Evolutionary conservation across 305 asterid genomes (phyloP).

Genomic region (Stenogyne calaminthoides): DNA sequence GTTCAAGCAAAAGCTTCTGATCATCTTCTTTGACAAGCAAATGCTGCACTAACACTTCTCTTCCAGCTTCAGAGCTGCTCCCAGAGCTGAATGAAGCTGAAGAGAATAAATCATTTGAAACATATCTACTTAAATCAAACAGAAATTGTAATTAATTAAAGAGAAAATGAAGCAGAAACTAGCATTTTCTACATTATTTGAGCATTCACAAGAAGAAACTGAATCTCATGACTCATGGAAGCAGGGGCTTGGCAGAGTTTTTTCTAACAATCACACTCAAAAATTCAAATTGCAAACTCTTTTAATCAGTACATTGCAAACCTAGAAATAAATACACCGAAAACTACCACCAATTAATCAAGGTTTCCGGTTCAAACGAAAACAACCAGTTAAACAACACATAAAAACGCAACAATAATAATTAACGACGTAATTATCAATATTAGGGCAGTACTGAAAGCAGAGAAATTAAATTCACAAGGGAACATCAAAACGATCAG

Average conservation of each 20-base stretch:
- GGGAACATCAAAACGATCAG: neutral
- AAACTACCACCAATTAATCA: slow-evolving; percentile 2
- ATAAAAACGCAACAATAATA: neutral
- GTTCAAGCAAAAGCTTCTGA: slow-evolving; percentile 71
- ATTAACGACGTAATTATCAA: neutral
- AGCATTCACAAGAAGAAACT: neutral
- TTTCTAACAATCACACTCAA: neutral
- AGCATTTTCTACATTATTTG: slow-evolving; percentile 17
- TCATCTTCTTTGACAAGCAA: slow-evolving; percentile 92
- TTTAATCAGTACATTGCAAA: neutral
- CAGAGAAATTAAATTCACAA: neutral
- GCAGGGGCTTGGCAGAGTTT: slow-evolving; percentile 15
- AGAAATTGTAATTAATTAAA: neutral
- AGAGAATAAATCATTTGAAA: slow-evolving; percentile 28
- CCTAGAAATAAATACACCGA: slow-evolving; percentile 1
- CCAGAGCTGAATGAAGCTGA: slow-evolving; percentile 75
- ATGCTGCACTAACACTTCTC: slow-evolving; percentile 91
- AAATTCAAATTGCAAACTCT: neutral
- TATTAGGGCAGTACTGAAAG: neutral
- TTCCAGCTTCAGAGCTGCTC: slow-evolving; percentile 52
- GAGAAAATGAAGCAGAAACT: slow-evolving; percentile 9
- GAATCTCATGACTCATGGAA: neutral
- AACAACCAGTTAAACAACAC: neutral
- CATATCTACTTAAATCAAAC: slow-evolving; percentile 20
- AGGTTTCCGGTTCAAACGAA: neutral